A percentile compares a stretch with the other conserved stretches of the same genome.
These are phyloP conservation scores for Pistacia integerrima DNA, from an alignment of 345 rosid species.

Conservation along the genomic window DNA sequence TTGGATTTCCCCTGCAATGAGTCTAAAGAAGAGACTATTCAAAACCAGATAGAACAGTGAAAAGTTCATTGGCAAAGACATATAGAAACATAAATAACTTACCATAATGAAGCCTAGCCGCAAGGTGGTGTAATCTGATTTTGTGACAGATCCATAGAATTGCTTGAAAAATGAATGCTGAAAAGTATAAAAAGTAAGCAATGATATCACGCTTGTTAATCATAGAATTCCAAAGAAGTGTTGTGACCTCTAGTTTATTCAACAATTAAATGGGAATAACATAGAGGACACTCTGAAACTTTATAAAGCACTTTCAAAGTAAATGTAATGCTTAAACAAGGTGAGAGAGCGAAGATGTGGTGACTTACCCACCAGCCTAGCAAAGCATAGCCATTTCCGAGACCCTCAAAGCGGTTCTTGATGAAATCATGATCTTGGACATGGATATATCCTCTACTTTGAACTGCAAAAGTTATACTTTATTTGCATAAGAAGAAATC, in stretches of 20 bases:
- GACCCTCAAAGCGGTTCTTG: conserved; percentile 59
- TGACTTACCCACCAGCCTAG: conserved; percentile 73
- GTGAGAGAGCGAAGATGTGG: no score
- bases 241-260: no score
- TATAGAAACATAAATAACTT: background rate
- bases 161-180: conserved; percentile 91
- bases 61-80: background rate
- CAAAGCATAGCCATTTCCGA: conserved; percentile 57
- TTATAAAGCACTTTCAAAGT: background rate
- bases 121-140: conserved; percentile 74
- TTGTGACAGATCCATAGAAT: conserved; percentile 71
- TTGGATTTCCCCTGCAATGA: conserved; percentile 71
- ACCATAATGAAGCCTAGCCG: conserved; percentile 87
- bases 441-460: conserved; percentile 35
- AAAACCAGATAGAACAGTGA: background rate
- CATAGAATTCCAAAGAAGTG: no score
- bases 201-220: background rate
- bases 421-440: conserved; percentile 74
- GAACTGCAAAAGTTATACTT: conserved; percentile 33
- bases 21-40: conserved; percentile 40
- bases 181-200: conserved; percentile 9
- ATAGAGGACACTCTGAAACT: no score
- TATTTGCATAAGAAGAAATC: no score
- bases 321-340: no score
- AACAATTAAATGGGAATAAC: no score